These are phyloP conservation scores for Shiraia sp. DNA, from an alignment of 2,329 filamentous ascomycete species.

Conservation along the genomic window DNA sequence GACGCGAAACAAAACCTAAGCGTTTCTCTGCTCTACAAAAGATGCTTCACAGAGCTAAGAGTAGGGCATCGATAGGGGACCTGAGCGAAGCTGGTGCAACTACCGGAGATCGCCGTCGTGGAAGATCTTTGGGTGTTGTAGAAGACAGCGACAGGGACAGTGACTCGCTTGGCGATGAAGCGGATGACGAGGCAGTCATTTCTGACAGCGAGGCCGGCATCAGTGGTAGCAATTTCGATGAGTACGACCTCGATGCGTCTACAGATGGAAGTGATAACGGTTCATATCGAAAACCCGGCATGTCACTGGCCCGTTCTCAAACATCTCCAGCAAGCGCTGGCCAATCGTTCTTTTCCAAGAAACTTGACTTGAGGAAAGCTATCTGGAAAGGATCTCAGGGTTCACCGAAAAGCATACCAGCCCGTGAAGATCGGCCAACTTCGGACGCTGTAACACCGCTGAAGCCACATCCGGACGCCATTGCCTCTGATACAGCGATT, in stretches of 20 bases:
- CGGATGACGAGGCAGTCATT: slow-evolving; percentile 33
- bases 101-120: slow-evolving; percentile 76
- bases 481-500: slow-evolving; percentile 35
- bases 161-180: slow-evolving; percentile 27
- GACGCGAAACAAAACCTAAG: slow-evolving; percentile 47
- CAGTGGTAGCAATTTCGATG: slow-evolving; percentile 38
- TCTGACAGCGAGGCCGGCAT: slow-evolving; percentile 35
- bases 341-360: slow-evolving; percentile 30
- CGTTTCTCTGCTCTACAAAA: slow-evolving; percentile 64
- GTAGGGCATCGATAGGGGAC: slow-evolving; percentile 52
- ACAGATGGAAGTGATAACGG: slow-evolving; percentile 28
- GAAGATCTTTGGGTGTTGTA: slow-evolving; percentile 63
- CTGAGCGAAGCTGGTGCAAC: slow-evolving; percentile 62
- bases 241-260: slow-evolving; percentile 42
- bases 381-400: slow-evolving; percentile 28
- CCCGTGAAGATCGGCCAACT: slow-evolving; percentile 16
- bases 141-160: slow-evolving; percentile 45
- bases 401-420: slow-evolving; percentile 12
- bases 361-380: slow-evolving; percentile 31
- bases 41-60: slow-evolving; percentile 65
- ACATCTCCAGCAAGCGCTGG: slow-evolving; percentile 22
- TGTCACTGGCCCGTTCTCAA: slow-evolving; percentile 20
- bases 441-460: slow-evolving; percentile 27
- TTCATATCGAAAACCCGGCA: slow-evolving; percentile 11
- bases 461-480: slow-evolving; percentile 26